Base-by-base conservation (phyloP, 129 eudicot species). In the Pulicaria dysenterica region DNA sequence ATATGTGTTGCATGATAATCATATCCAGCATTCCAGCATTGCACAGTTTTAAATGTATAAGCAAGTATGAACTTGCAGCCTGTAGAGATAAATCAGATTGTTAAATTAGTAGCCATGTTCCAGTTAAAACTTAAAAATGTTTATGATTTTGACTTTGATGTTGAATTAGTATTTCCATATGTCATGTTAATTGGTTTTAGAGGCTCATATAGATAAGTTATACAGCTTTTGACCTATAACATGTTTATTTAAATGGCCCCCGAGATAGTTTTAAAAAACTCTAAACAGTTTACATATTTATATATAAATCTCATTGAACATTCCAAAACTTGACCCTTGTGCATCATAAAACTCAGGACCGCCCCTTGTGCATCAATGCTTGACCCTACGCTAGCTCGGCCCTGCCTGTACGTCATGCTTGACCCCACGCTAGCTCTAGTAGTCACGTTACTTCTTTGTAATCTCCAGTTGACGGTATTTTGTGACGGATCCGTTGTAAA, bases 71-170 rank as follows among this genome's bases (percentile, higher is more conserved):
- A 45, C 54, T 19, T 53, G 31, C 31, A 36, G 9, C 66, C 43
- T 67, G 61, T 74, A 60, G 34, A 84, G 85, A 78, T 80, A 73
- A 77, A 45, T 74, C 72, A 72, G 43, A 36, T 48, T 56, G 61
- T 61, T 61, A 73, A 70, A 44, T 74, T 75, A 58, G 72, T 67
- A 45, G 77, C 37, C 64, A 59, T 5, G 59, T 77, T 69, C 59
- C 40, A n/a, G 63, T 36, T 64, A 14, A 64, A 47, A 53, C 43
- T 66, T 43, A 45, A 45, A 47, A 7, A 15, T 43, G 75, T 56
- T 59, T 12, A 72, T 34, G 15, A 42, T 42, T 31, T n/a, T n/a
- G n/a, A n/a, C n/a, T n/a, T n/a, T n/a, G n/a, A n/a, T n/a, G n/a
- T n/a, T n/a, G n/a, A n/a, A n/a, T n/a, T 57, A 76, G 69, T 67